Conservation (phyloP, 192 early-diverging fungal species). For the Backusella morwellensis region DNA sequence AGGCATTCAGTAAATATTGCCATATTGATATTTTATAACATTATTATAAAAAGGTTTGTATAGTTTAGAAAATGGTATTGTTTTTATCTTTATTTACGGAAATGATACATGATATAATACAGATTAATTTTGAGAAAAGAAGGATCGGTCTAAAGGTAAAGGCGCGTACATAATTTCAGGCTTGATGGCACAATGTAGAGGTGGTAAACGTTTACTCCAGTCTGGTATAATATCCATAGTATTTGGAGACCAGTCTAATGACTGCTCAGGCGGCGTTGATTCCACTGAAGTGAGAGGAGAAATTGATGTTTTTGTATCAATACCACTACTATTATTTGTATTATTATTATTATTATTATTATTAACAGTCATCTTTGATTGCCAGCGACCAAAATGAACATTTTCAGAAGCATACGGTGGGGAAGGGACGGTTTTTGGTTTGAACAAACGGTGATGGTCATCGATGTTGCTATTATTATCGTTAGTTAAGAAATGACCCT, state of each 20-base stretch:
- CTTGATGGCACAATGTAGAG: neutral
- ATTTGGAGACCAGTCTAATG: neutral
- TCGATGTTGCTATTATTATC: neutral
- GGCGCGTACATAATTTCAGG: neutral
- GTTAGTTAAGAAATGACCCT: neutral
- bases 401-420: conserved; percentile 12
- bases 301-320: neutral
- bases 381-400: conserved; percentile 16
- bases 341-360: neutral
- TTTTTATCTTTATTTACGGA: neutral
- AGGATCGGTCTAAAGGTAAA: conserved; percentile 6
- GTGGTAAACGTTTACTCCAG: neutral
- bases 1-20: no score
- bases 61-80: neutral
- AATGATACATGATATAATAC: neutral
- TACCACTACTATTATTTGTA: no score
- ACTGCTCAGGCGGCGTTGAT: neutral
- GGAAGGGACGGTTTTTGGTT: neutral
- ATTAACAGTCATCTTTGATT: neutral
- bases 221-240: neutral
- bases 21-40: no score
- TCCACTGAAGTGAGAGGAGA: conserved; percentile 3
- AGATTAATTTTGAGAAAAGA: conserved; percentile 7
- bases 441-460: neutral
- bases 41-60: no score